A percentile compares a stretch with the other conserved stretches of the same genome.
Evolutionary conservation across 2,329 filamentous ascomycete genomes (phyloP).

Genomic region (Fusarium chlamydosporum): DNA sequence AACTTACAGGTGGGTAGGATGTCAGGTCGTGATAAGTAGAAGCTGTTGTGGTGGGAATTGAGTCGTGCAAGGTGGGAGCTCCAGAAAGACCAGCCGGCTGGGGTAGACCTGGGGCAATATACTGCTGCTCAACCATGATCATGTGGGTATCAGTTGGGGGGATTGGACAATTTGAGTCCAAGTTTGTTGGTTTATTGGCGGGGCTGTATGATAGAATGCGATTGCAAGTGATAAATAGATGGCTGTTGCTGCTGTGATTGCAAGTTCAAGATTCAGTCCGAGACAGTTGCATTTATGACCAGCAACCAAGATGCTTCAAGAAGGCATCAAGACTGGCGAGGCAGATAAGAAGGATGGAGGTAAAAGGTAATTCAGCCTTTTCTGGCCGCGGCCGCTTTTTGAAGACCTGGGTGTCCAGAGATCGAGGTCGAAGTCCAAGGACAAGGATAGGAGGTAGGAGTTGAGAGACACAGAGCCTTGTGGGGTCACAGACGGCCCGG

Average conservation of each 20-base stretch:
- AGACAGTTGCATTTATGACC: slow-evolving; percentile 50
- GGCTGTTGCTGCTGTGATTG: slow-evolving; percentile 36
- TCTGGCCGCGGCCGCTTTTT: slow-evolving; percentile 51
- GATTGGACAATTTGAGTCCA: slow-evolving; percentile 47
- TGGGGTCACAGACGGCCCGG: slow-evolving; percentile 46
- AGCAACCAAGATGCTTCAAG: slow-evolving; percentile 34
- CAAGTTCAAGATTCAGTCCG: slow-evolving; percentile 39
- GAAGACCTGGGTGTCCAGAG: slow-evolving; percentile 41
- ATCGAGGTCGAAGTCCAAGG: slow-evolving; percentile 36
- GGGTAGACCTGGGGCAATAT: slow-evolving; percentile 54
- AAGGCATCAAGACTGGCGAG: slow-evolving; percentile 42
- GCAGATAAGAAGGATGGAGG: slow-evolving; percentile 44
- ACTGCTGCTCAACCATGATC: slow-evolving; percentile 57
- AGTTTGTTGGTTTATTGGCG: slow-evolving; percentile 39
- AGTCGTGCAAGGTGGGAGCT: slow-evolving; percentile 49
- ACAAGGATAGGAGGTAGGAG: slow-evolving; percentile 39
- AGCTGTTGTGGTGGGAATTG: slow-evolving; percentile 45
- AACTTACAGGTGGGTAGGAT: slow-evolving; percentile 54
- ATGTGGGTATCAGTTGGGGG: slow-evolving; percentile 44
- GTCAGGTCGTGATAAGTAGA: slow-evolving; percentile 52
- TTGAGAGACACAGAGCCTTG: slow-evolving; percentile 49
- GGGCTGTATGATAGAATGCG: slow-evolving; percentile 33
- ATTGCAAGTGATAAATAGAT: slow-evolving; percentile 30
- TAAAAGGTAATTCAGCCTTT: slow-evolving; percentile 50
- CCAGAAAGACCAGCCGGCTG: slow-evolving; percentile 53